phyloP scores from a whole-genome alignment of 2,329 filamentous ascomycete genomes.

The Chrysoporthe deuterocubensis region DNA sequence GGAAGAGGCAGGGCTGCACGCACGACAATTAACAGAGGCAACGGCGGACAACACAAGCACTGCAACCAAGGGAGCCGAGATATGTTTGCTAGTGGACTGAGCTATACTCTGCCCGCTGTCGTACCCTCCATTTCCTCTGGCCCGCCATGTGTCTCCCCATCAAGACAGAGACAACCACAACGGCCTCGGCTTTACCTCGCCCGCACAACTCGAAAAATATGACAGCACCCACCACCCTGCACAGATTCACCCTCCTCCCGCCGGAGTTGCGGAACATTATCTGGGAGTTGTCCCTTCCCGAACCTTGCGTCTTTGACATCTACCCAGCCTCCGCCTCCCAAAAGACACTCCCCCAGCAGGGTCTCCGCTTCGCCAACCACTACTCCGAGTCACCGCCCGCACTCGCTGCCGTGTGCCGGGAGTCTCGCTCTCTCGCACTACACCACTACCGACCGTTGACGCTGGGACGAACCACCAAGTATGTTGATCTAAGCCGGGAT shows the following conservation, averaged over 20 bases:
- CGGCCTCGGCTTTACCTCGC: not conserved
- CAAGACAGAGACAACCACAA: not conserved
- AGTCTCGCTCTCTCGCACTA: conserved; percentile 48
- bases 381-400: conserved; percentile 50
- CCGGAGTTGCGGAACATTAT: conserved; percentile 51
- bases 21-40: not conserved
- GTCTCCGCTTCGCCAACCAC: conserved; percentile 52
- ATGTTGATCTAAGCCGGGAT: conserved; percentile 50
- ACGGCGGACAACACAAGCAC: too few relatives aligned
- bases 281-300: conserved; percentile 50
- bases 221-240: conserved; percentile 31
- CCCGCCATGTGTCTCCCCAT: not conserved
- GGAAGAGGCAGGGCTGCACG: conserved; percentile 4
- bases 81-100: not conserved
- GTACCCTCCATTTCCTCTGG: not conserved
- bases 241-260: conserved; percentile 42
- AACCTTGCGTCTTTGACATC: conserved; percentile 51
- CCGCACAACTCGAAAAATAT: not conserved
- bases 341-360: conserved; percentile 44
- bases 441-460: conserved; percentile 49
- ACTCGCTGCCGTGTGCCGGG: conserved; percentile 48
- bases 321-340: conserved; percentile 49
- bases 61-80: not conserved
- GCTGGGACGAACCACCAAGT: conserved; percentile 51
- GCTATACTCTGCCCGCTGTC: conserved; percentile 1